Percentiles rank a stretch among this genome's conserved stretches.
These are phyloP conservation scores for Melaleuca alternifolia DNA, from an alignment of 345 rosid genomes.

Conservation along the genomic window DNA sequence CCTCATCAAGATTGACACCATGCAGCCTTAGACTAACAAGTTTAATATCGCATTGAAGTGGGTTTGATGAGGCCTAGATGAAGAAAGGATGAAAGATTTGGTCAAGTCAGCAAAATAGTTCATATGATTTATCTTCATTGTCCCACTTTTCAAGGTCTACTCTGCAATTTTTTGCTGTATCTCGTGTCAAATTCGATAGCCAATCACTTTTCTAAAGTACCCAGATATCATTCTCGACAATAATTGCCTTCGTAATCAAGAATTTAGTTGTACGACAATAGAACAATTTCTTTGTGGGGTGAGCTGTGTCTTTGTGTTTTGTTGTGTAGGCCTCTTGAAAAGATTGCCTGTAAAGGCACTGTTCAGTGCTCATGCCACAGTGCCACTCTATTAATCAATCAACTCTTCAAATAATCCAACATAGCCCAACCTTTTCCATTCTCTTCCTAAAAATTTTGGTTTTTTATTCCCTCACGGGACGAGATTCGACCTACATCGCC, in stretches of 20 bases:
- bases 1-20: not conserved
- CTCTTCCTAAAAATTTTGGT: not conserved
- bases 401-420: not conserved
- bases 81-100: not conserved
- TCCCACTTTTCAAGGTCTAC: not conserved
- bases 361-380: not conserved
- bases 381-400: not conserved
- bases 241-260: not conserved
- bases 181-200: not conserved
- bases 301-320: not conserved
- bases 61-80: too few relatives aligned
- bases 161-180: not conserved
- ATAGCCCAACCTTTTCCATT: not conserved
- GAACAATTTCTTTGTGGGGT: not conserved
- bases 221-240: not conserved
- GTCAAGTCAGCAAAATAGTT: not conserved
- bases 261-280: not conserved
- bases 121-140: not conserved
- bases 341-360: not conserved
- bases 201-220: not conserved
- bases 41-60: too few relatives aligned
- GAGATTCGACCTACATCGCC: not conserved
- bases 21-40: not conserved
- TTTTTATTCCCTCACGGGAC: not conserved
- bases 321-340: not conserved